These are phyloP conservation scores for Drechmeria coniospora DNA, from an alignment of 2,329 filamentous ascomycete genomes.

Conservation along the genomic window DNA sequence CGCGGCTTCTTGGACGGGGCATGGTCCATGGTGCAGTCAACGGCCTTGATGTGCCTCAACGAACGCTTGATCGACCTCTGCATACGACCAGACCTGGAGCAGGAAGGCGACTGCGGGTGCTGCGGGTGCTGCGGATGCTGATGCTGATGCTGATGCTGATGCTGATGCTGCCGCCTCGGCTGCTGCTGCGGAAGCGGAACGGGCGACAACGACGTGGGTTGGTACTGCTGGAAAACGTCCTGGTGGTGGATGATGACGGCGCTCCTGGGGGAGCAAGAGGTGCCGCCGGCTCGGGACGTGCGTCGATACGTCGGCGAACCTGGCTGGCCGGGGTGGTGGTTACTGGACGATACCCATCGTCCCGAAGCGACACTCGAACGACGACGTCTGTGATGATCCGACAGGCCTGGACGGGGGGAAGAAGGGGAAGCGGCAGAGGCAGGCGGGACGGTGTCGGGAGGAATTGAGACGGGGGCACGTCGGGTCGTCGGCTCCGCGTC, in stretches of 20 bases:
- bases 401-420: no score
- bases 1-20: conserved; percentile 30
- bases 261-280: neutral
- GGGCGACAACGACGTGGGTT: no score
- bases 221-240: no score
- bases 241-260: conserved; percentile 1
- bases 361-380: conserved; percentile 2
- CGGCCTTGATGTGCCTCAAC: conserved; percentile 6
- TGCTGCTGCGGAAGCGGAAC: no score
- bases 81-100: conserved; percentile 6
- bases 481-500: no score
- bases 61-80: conserved; percentile 12
- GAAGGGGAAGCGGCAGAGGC: conserved; percentile 1
- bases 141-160: no score
- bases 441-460: no score
- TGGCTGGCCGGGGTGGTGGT: conserved; percentile 4
- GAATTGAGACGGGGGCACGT: no score
- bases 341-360: conserved; percentile 7
- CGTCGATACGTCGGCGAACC: conserved; percentile 2
- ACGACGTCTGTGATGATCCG: conserved; percentile 5
- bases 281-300: neutral
- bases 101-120: neutral
- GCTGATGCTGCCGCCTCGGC: no score
- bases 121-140: neutral
- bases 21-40: conserved; percentile 16